Base-by-base conservation (phyloP, 371 early-diverging fungal genomes). In the Rhizopus arrhizus region DNA sequence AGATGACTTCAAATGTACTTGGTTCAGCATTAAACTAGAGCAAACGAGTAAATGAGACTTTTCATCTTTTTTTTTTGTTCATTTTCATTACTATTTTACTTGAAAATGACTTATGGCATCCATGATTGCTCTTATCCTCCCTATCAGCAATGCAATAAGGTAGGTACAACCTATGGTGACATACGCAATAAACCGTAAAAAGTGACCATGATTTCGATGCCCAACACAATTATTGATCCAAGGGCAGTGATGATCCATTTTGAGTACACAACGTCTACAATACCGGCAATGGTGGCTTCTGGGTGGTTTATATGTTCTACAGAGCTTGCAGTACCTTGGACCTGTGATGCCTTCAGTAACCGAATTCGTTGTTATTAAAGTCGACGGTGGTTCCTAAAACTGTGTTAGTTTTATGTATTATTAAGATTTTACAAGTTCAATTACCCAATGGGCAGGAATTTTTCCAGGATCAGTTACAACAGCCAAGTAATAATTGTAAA, bases 211-310 rank as follows among this genome's bases (percentile, higher is more conserved):
- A 70, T 98, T 98, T 58, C 64, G 65, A 66, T 91, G 82, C 3
- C 98, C 98, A 28, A 98, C 93, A 78, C 98, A 98, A 69, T 95
- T 97, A 80, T 95, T 92, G 52, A 98, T 89, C 94, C 99, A 99
- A 1, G 96, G 96, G 68, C 98, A 98, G 68, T 98, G 99, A 64
- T 95, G 95, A 62, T 95, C 95, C 93, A 93, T 92, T 66, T 91
- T 94, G 35, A 93, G 80, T 29, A 95, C 89, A 78, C 95, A 94
- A 8, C 86, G 83, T n/a, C 85, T 80, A 70, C 95, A 95, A 45
- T 86, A 81, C 12, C 87, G 74, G 72, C 95, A 95, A 68, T 95
- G 95, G 72, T 93, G 93, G 32, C 89, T 66, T 49, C 94, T 78
- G 4, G 92, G 91, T n/a, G 95, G 94, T 70, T 94, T 95, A 69